These are phyloP conservation scores for Candida broadrunensis DNA, from an alignment of 805 yeast genomes.

Conservation along the genomic window DNA sequence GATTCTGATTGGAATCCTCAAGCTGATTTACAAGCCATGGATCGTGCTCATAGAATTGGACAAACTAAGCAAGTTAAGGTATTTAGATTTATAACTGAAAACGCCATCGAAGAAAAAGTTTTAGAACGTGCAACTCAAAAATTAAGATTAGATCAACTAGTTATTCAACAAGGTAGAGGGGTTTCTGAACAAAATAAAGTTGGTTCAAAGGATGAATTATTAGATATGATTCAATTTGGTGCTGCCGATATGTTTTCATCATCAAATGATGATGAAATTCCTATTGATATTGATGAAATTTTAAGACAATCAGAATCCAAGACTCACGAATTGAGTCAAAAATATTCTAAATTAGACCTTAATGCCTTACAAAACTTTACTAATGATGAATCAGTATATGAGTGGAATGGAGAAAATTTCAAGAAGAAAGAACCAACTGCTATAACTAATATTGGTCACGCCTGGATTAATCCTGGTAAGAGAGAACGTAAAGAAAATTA, in stretches of 20 bases:
- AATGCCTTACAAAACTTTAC: slow-evolving; percentile 77
- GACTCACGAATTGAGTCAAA: slow-evolving; percentile 58
- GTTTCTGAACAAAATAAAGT: slow-evolving; percentile 31
- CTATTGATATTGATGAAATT: slow-evolving; percentile 59
- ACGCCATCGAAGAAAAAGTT: slow-evolving; percentile 81
- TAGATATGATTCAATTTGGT: slow-evolving; percentile 82
- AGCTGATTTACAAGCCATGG: slow-evolving; percentile 88
- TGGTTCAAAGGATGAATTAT: slow-evolving; percentile 65
- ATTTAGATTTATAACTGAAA: slow-evolving; percentile 73
- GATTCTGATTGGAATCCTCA: slow-evolving; percentile 92
- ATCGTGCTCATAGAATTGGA: slow-evolving; percentile 85
- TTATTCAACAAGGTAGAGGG: slow-evolving; percentile 71
- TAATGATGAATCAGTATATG: slow-evolving; percentile 67
- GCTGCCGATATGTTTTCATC: slow-evolving; percentile 60
- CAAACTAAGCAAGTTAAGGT: slow-evolving; percentile 83
- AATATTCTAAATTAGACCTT: slow-evolving; percentile 65
- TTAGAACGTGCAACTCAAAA: slow-evolving; percentile 81
- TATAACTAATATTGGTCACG: slow-evolving; percentile 48
- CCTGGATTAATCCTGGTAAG: slow-evolving; percentile 84
- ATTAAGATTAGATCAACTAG: slow-evolving; percentile 74
- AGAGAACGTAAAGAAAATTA: slow-evolving; percentile 83
- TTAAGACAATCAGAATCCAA: slow-evolving; percentile 60
- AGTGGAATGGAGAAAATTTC: slow-evolving; percentile 85
- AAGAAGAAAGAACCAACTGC: slow-evolving; percentile 58
- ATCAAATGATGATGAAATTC: slow-evolving; percentile 29